Evolutionary conservation across 441 rosid species (phyloP), one percentile per base, ranked within the genome.

Genomic region (Populus hybrid): DNA sequence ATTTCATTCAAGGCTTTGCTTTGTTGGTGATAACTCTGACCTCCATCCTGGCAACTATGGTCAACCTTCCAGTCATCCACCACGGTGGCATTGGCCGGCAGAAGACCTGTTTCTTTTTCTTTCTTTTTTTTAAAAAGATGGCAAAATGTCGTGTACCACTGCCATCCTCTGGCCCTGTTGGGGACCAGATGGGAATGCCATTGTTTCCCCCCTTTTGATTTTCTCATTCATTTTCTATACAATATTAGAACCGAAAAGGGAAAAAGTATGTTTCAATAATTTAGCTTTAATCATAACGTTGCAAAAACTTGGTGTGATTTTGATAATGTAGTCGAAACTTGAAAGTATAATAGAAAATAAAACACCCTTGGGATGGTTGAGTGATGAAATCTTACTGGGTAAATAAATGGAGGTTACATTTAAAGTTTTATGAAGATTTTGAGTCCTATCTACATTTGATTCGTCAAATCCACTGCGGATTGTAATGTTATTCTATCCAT

Each of bases 191-290:
- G 20, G 18, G 56, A 14, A 45, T 12, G 56, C 18, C 56, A 42
- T 11, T 42, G 0, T 0, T 0, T 0, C 0, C 3, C 3, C 4
- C 16, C 16, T 16, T 14, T 0, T 50, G 20, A n/a, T 50, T 50
- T 14, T 14, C 7, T 4, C 59, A 4, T 50, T 50, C 59, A 50
- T 50, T 50, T 16, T 1, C 0, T 5, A 50, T 50, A 5, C 59
- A 5, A 50, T 50, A 14, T 50, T 1, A 50, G 59, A 50, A 16
- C 6, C 20, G 7, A 50, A 50, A 50, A 4, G n/a, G 6, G 18
- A 45, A 38, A 38, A 45, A 12, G 53, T 5, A 50, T 16, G 59
- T 50, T 16, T 16, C 20, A 4, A 50, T 50, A 50, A 50, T 50
- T 50, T 1, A 16, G 59, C 59, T 50, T 50, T 50, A 50, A 14